Conservation (phyloP, 169 alveolate species). For the Eimeria nieschulzi region DNA sequence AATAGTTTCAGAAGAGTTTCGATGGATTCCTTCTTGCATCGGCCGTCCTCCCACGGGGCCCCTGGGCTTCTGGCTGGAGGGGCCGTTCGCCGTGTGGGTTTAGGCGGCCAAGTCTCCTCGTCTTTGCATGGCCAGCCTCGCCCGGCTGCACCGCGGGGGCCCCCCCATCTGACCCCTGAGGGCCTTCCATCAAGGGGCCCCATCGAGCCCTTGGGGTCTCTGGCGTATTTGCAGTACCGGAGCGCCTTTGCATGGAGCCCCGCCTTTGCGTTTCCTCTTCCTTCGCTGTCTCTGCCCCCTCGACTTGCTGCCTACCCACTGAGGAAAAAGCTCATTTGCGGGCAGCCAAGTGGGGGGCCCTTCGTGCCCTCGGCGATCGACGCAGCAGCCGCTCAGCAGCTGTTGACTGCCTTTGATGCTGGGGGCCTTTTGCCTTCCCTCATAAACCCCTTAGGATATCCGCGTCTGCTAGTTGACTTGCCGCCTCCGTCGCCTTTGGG, state of each 20-base stretch:
- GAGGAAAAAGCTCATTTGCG: not conserved
- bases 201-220: constrained; percentile 12
- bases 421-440: constrained; percentile 13
- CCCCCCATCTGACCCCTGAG: not conserved
- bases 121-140: not conserved
- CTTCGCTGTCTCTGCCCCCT: constrained; percentile 17
- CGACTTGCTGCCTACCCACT: constrained; percentile 8
- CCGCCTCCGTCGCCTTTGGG: not conserved
- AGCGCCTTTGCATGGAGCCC: not conserved
- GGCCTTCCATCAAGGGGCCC: constrained; percentile 35
- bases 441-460: constrained; percentile 48
- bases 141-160: not conserved
- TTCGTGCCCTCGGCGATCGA: not conserved
- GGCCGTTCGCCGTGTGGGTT: not conserved
- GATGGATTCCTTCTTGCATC: too few relatives aligned
- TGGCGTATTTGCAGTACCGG: constrained; percentile 13
- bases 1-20: too few relatives aligned
- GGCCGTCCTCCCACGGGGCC: too few relatives aligned
- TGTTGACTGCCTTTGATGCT: not conserved
- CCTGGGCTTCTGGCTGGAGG: not conserved
- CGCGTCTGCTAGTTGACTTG: constrained; percentile 8
- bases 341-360: not conserved
- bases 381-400: constrained; percentile 14
- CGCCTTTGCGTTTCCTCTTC: constrained; percentile 19
- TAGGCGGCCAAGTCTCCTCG: not conserved